Evolutionary conservation across 306 rosid species (phyloP).

Genomic region (Cucurbita maxima): DNA sequence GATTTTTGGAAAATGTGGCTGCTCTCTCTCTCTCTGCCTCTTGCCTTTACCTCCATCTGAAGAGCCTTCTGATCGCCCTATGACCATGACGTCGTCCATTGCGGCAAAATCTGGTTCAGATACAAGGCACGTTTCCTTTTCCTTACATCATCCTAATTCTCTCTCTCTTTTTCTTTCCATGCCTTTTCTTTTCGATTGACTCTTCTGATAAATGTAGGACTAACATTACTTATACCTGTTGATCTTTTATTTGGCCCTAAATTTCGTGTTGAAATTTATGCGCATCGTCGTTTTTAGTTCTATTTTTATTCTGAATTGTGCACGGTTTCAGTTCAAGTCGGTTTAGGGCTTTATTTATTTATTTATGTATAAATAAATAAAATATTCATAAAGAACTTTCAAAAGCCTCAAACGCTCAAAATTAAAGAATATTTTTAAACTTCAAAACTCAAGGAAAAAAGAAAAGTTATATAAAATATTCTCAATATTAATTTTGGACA

Average conservation of each 20-base stretch:
- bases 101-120: neutral
- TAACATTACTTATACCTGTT: neutral
- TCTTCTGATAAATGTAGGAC: neutral
- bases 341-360: too few relatives aligned
- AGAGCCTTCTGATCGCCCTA: neutral
- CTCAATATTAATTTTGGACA: too few relatives aligned
- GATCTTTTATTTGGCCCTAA: neutral
- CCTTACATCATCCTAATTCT: neutral
- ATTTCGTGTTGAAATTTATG: neutral
- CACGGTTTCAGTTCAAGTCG: too few relatives aligned
- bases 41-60: neutral
- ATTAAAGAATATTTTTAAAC: too few relatives aligned
- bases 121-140: neutral
- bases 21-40: neutral
- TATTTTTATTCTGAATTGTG: too few relatives aligned
- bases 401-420: too few relatives aligned
- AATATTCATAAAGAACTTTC: too few relatives aligned
- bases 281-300: too few relatives aligned
- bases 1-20: neutral
- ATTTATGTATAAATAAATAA: too few relatives aligned
- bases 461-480: too few relatives aligned
- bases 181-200: neutral
- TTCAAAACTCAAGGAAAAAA: too few relatives aligned
- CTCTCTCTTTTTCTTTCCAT: neutral
- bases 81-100: neutral